Base-by-base conservation (phyloP, 441 rosid genomes). In the Raphanus hybrid region DNA sequence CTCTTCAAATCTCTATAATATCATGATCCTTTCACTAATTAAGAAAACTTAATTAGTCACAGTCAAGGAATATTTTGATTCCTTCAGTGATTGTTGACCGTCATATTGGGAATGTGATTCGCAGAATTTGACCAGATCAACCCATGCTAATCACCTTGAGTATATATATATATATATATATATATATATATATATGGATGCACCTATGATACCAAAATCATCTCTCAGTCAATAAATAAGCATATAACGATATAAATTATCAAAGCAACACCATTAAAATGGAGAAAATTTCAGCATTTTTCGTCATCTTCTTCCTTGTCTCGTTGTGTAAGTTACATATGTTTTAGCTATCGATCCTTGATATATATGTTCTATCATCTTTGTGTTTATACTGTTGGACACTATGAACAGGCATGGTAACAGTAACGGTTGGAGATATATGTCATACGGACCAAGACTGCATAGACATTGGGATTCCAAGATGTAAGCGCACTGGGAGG, bases 101-200 rank as follows among this genome's bases (percentile, higher is more conserved):
- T 1, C 7, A 7, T 11, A 69, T 59, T 11, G 12, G 59, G 9
- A 55, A 70, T 26, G 58, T 54, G 15, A 29, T 64, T 9, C 52
- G 5, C 3, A 10, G 8, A 8, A 12, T 61, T 34, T 6, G n/a
- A 62, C 14, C 32, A 37, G 20, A 62, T 55, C 12, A 61, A 69
- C 48, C 70, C 61, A 27, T 7, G 59, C 23, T 1, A 64, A n/a
- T 41, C 67, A 41, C 50, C 9, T 55, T 18, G 59, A 54, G 20
- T 71, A 71, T 71, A 77, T 71, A 76, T 64, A 77, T 64, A 57
- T 29, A 8, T 11, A 20, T 71, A 71, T 71, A 77, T 71, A n/a
- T n/a, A 77, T 64, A 57, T 29, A 76, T 64, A 77, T 64, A 57
- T 29, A 8, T 8, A 12, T 55, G 1, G 23, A 1, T 5, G 32